phyloP scores from a whole-genome alignment of 2,329 filamentous ascomycete species.

The Hymenoscyphus occultus region DNA sequence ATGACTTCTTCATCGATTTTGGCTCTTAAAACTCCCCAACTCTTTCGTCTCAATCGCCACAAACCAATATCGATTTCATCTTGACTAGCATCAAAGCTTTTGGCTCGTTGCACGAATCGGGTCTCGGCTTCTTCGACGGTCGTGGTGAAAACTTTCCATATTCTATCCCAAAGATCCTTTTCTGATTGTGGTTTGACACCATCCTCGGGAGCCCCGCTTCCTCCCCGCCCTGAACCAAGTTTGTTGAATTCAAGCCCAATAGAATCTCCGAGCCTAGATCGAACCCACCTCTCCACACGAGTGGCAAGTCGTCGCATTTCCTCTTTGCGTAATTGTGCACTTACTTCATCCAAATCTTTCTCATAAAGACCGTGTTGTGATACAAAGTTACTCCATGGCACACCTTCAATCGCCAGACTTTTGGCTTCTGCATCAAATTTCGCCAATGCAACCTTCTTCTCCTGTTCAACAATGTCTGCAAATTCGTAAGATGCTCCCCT shows the following conservation, averaged over 20 bases:
- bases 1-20: slow-evolving; percentile 97
- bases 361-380: slow-evolving; percentile 77
- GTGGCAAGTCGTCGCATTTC: slow-evolving; percentile 93
- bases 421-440: slow-evolving; percentile 75
- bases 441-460: slow-evolving; percentile 73
- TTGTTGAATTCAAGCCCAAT: slow-evolving; percentile 95
- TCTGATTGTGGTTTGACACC: slow-evolving; percentile 72
- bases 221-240: slow-evolving; percentile 81
- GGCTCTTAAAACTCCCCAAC: slow-evolving; percentile 84
- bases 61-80: slow-evolving; percentile 90
- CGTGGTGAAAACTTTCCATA: slow-evolving; percentile 82
- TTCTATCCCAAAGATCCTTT: slow-evolving; percentile 90
- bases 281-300: slow-evolving; percentile 90
- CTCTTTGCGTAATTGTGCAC: slow-evolving; percentile 79
- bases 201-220: slow-evolving; percentile 73
- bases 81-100: slow-evolving; percentile 87
- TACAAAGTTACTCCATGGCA: slow-evolving; percentile 83
- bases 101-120: slow-evolving; percentile 82
- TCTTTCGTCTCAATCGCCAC: slow-evolving; percentile 90
- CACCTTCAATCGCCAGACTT: slow-evolving; percentile 71
- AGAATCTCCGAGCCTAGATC: slow-evolving; percentile 80
- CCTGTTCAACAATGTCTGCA: slow-evolving; percentile 81
- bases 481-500: slow-evolving; percentile 90
- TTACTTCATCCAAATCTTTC: slow-evolving; percentile 89
- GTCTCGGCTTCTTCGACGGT: slow-evolving; percentile 83